Evolutionary conservation across 768 basidiomycete species (phyloP).

Genomic region (Collybiopsis confluens): DNA sequence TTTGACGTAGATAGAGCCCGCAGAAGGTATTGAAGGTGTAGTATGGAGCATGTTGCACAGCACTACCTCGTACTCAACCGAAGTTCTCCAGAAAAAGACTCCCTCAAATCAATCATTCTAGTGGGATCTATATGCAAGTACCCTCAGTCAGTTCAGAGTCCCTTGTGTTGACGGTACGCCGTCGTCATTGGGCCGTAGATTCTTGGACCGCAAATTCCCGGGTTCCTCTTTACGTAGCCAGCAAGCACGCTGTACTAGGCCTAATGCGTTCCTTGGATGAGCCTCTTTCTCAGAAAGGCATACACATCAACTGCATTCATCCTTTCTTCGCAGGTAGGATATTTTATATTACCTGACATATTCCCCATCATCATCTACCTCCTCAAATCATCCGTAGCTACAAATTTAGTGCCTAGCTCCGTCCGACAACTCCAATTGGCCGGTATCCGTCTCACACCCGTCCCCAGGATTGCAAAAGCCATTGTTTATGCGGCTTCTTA

Average conservation of each 20-base stretch:
- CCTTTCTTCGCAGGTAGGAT: constrained; percentile 26
- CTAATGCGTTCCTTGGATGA: constrained; percentile 23
- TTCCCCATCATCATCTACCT: constrained; percentile 4
- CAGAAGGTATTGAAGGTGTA: no score
- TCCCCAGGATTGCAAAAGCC: constrained; percentile 25
- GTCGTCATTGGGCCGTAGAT: constrained; percentile 15
- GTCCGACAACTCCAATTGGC: constrained; percentile 12
- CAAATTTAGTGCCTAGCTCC: constrained; percentile 18
- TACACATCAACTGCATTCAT: constrained; percentile 21
- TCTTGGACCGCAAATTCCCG: constrained; percentile 23
- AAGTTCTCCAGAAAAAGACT: background rate
- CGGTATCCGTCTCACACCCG: constrained; percentile 25
- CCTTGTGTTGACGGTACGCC: background rate
- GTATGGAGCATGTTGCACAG: constrained; percentile 11
- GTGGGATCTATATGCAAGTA: constrained; percentile 33
- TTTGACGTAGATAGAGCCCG: no score
- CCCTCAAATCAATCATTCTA: constrained; percentile 25
- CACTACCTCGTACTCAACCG: constrained; percentile 22
- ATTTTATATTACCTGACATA: background rate
- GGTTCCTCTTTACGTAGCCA: constrained; percentile 21
- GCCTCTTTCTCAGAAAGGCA: constrained; percentile 10
- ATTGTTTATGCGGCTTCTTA: constrained; percentile 26
- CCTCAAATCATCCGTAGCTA: no score
- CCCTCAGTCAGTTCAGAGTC: no score
- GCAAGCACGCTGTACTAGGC: constrained; percentile 30